Conservation (phyloP, 192 early-diverging fungal species). For the Allomyces macrogynus region DNA sequence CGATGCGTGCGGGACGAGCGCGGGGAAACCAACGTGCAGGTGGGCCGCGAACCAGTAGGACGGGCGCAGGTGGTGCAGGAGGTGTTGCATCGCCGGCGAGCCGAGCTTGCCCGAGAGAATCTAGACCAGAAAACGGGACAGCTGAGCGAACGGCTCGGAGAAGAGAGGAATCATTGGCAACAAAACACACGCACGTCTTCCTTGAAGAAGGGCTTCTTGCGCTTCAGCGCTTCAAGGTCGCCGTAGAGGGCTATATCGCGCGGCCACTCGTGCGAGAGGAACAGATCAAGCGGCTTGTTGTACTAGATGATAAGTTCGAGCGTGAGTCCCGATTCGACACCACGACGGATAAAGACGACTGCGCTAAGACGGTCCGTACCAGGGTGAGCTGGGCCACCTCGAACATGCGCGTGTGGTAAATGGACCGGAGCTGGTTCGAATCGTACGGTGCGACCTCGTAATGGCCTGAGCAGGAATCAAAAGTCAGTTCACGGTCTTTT, state of each 20-base stretch:
- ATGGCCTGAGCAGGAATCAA: conserved; percentile 21
- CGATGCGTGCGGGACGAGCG: conserved; percentile 28
- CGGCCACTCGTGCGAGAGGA: conserved; percentile 96
- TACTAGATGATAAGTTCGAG: conserved; percentile 24
- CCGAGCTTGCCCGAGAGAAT: conserved; percentile 30
- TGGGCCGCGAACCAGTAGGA: conserved; percentile 90
- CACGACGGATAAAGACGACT: no score
- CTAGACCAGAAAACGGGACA: background rate
- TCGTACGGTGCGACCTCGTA: conserved; percentile 62
- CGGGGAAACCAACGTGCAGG: conserved; percentile 76
- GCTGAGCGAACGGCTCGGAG: no score
- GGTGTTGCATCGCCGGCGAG: conserved; percentile 40
- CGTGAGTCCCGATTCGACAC: background rate
- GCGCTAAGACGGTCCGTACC: no score
- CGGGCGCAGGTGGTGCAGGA: conserved; percentile 59
- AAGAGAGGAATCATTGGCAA: background rate
- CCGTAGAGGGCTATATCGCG: conserved; percentile 63
- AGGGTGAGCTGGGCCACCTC: conserved; percentile 59
- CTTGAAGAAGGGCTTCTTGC: conserved; percentile 48
- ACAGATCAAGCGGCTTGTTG: conserved; percentile 56
- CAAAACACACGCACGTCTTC: conserved; percentile 35
- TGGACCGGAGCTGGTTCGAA: conserved; percentile 32
- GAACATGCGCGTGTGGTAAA: conserved; percentile 75
- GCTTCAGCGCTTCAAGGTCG: conserved; percentile 33
- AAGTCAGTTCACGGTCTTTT: background rate